These are phyloP conservation scores for Diaporthe sp. DNA, from an alignment of 2,329 filamentous ascomycete genomes.

Conservation along the genomic window DNA sequence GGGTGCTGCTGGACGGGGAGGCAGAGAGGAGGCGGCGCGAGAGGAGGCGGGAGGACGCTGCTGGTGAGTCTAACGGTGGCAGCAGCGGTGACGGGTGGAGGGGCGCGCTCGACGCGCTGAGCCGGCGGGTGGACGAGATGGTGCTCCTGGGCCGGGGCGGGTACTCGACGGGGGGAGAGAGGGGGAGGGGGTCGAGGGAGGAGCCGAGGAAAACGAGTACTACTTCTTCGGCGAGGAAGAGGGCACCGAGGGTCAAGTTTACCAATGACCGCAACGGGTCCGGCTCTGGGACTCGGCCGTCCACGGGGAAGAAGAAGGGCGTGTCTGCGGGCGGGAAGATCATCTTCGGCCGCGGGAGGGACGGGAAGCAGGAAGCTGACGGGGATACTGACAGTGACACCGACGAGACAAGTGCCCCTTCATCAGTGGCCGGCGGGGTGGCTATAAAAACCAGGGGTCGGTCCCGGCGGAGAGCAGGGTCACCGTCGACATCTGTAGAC, in stretches of 20 bases:
- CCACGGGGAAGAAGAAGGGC: neutral
- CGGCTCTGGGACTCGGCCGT: neutral
- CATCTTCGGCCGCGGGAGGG: neutral
- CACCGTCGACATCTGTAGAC: constrained; percentile 22
- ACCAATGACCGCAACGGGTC: neutral
- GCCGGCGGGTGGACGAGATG: constrained; percentile 21
- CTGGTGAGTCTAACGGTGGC: neutral
- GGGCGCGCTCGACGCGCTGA: neutral
- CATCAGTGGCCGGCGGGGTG: neutral
- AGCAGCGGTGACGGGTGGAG: neutral
- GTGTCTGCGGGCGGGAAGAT: neutral
- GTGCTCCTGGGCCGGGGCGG: constrained; percentile 15
- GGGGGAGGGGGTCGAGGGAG: neutral
- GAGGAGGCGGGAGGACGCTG: neutral
- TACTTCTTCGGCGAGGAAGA: neutral
- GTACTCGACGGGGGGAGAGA: neutral
- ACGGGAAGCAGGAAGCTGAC: neutral
- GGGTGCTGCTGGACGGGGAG: constrained; percentile 24
- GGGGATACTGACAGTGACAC: constrained; percentile 1
- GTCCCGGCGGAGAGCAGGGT: neutral
- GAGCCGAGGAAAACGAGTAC: too few species aligned
- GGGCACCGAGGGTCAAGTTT: neutral
- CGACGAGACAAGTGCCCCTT: neutral
- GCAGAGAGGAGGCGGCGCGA: neutral
- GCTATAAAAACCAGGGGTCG: neutral